Percentiles rank a stretch among this genome's conserved stretches.
These are phyloP conservation scores for Ceratocystis huliohia DNA, from an alignment of 2,329 filamentous ascomycete genomes.

Conservation along the genomic window DNA sequence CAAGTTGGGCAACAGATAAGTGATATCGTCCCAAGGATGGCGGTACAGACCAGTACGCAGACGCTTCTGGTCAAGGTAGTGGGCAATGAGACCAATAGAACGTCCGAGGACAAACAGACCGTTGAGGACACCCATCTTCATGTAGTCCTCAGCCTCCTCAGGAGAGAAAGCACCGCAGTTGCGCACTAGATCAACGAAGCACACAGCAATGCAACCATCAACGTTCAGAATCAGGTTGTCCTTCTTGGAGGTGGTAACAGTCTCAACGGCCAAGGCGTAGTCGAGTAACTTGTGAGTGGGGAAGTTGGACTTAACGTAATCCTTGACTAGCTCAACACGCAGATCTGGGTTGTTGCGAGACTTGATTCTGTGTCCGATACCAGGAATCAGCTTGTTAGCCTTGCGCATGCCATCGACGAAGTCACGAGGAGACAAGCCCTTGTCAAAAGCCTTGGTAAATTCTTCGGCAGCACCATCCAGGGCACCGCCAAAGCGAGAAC, in stretches of 20 bases:
- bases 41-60: slow-evolving; percentile 96
- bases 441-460: slow-evolving; percentile 96
- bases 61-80: slow-evolving; percentile 99
- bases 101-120: slow-evolving; percentile 96
- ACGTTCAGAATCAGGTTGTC: slow-evolving; percentile 99
- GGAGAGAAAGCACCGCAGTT: slow-evolving; percentile 94
- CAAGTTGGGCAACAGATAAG: slow-evolving; percentile 78
- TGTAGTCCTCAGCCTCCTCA: slow-evolving; percentile 97
- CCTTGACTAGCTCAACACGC: slow-evolving; percentile 97
- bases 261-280: slow-evolving; percentile 95
- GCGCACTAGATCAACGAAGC: slow-evolving; percentile 94
- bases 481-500: slow-evolving; percentile 95
- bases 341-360: slow-evolving; percentile 99
- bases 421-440: slow-evolving; percentile 93
- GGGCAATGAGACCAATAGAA: slow-evolving; percentile 96
- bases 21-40: slow-evolving; percentile 98
- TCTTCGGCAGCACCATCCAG: slow-evolving; percentile 96
- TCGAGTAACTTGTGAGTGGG: slow-evolving; percentile 96
- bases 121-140: slow-evolving; percentile 98
- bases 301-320: slow-evolving; percentile 97
- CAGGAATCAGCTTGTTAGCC: slow-evolving; percentile 99
- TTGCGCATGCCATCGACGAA: slow-evolving; percentile 99
- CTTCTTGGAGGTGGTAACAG: slow-evolving; percentile 98
- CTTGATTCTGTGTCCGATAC: slow-evolving; percentile 99
- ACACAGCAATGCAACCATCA: slow-evolving; percentile 93